Evolutionary conservation across 495 filamentous ascomycete species (phyloP), one percentile per base, ranked within the genome.

Genomic region (Pyronema omphalodes): DNA sequence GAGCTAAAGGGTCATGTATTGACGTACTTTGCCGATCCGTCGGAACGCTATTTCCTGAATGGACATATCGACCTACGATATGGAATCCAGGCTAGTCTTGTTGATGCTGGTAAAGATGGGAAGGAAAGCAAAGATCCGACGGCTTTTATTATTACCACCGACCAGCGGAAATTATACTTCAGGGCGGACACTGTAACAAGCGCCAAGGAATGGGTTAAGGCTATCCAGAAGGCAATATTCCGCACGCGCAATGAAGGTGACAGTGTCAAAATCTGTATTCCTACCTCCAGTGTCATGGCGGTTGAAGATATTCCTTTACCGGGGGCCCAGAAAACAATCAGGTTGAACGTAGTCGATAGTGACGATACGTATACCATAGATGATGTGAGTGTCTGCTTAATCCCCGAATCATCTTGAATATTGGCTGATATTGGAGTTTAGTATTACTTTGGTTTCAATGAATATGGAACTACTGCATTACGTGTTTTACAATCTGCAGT

Each of bases 371-470:
- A 81, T 69, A 87, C 86, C 3, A 86, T 96, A 53, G 91, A 98
- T 60, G 91, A 98, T 73, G 88, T 91, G 73, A 60, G 52, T 12
- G 3, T 40, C 23, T 2, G 23, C 23, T 29, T 29, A 5, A 29
- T 29, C 5, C 23, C 5, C 5, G 23, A 29, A 29, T 29, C 23
- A 29, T 29, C 23, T 2, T 29, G 23, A 29, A 29, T 17, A 49
- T 18, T 35, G n/a, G 14, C 7, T 52, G 34, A n/a, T 54, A 58
- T 67, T 67, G 49, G 14, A 6, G n/a, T 29, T 5, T 55, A 93
- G 84, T 94, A 95, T 67, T 96, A 88, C 64, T 96, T 98, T 66
- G 85, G 88, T 0, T 96, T 96, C 67, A 94, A 94, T 63, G 82
- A 79, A 57, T 83, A 79, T 49, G 86, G 86, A 6, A 80, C 84